Evolutionary conservation across 192 early-diverging fungal genomes (phyloP).

Genomic region (Coemansia sp.): DNA sequence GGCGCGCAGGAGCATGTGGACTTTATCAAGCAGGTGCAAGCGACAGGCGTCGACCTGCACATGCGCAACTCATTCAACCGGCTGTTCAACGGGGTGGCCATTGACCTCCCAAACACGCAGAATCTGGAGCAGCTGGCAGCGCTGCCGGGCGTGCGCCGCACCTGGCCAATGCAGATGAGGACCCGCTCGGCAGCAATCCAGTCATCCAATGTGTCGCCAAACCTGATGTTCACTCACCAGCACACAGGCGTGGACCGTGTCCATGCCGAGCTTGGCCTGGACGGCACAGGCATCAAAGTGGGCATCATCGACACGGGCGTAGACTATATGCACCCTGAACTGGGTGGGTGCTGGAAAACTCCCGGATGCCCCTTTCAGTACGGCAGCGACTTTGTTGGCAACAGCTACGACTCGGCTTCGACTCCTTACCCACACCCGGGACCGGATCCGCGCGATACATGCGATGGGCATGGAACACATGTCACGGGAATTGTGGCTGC

Average conservation of each 20-base stretch:
- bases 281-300: slow-evolving; percentile 59
- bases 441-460: slow-evolving; percentile 58
- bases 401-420: slow-evolving; percentile 43
- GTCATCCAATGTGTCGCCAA: slow-evolving; percentile 37
- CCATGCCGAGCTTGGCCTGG: slow-evolving; percentile 55
- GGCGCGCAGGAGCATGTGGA: slow-evolving; percentile 31
- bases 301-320: slow-evolving; percentile 54
- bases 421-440: slow-evolving; percentile 47
- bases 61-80: slow-evolving; percentile 40
- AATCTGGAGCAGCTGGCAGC: slow-evolving; percentile 30
- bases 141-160: slow-evolving; percentile 33
- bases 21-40: slow-evolving; percentile 18
- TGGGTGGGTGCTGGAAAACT: slow-evolving; percentile 55
- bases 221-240: slow-evolving; percentile 55
- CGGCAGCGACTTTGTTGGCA: slow-evolving; percentile 64
- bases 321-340: slow-evolving; percentile 52
- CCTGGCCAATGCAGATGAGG: slow-evolving; percentile 52
- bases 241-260: slow-evolving; percentile 59
- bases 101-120: slow-evolving; percentile 36
- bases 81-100: slow-evolving; percentile 51
- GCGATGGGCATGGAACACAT: slow-evolving; percentile 66
- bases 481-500: slow-evolving; percentile 73
- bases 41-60: slow-evolving; percentile 28
- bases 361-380: slow-evolving; percentile 61
- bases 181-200: slow-evolving; percentile 37